Conservation (phyloP, 495 filamentous ascomycete genomes). For the Aspergillus wentii region DNA sequence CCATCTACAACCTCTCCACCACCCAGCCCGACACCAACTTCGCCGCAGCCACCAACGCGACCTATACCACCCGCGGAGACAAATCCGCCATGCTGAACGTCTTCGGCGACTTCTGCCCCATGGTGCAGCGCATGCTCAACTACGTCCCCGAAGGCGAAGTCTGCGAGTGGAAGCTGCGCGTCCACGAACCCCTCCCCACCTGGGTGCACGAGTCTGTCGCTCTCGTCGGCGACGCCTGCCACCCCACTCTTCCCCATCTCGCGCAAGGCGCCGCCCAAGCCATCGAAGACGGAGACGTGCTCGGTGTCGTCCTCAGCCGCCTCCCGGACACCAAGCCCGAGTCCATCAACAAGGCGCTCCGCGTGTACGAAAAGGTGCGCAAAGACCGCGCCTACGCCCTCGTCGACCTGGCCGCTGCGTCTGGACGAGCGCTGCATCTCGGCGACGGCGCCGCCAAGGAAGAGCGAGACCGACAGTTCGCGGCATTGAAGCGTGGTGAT, state of each 20-base stretch:
- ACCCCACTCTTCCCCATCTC: conserved; percentile 73
- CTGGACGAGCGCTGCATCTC: conserved; percentile 64
- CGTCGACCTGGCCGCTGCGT: conserved; percentile 65
- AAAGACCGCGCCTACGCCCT: conserved; percentile 66
- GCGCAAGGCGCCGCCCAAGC: conserved; percentile 83
- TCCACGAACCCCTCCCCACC: conserved; percentile 62
- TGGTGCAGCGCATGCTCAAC: conserved; percentile 66
- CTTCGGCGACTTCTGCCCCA: conserved; percentile 66
- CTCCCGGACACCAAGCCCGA: conserved; percentile 49
- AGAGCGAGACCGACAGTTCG: conserved; percentile 69
- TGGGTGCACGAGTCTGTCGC: conserved; percentile 66
- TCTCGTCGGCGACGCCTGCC: conserved; percentile 74
- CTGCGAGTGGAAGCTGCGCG: conserved; percentile 74
- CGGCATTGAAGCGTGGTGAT: conserved; percentile 52
- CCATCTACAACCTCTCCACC: conserved; percentile 75
- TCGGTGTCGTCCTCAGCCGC: conserved; percentile 58
- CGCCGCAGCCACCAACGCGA: conserved; percentile 64
- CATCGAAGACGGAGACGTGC: conserved; percentile 72
- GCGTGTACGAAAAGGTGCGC: conserved; percentile 66
- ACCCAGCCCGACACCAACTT: conserved; percentile 72
- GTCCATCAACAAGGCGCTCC: conserved; percentile 58
- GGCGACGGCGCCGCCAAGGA: conserved; percentile 71
- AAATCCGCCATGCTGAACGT: conserved; percentile 65
- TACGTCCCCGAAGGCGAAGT: conserved; percentile 78
- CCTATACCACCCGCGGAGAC: conserved; percentile 68